Evolutionary conservation across 768 basidiomycete species (phyloP).

Genomic region (Gautieria morchelliformis): DNA sequence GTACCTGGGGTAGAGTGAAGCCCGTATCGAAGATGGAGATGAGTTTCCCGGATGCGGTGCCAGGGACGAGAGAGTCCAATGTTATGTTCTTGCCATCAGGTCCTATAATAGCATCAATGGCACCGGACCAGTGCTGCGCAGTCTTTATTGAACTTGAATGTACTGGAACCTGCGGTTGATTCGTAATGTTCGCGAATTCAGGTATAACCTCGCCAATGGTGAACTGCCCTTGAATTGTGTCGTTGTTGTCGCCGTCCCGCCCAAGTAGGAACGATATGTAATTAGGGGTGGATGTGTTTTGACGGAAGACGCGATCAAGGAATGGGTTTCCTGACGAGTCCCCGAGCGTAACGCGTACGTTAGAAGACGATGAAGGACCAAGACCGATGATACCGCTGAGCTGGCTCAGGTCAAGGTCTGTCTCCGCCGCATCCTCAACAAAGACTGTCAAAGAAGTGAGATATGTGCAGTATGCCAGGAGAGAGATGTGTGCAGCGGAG

Average conservation of each 20-base stretch:
- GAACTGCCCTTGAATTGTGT: constrained; percentile 48
- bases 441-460: neutral
- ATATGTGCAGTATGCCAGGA: neutral
- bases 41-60: constrained; percentile 27
- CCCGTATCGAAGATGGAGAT: constrained; percentile 64
- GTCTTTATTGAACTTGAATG: constrained; percentile 31
- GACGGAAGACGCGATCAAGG: constrained; percentile 55
- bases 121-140: constrained; percentile 56
- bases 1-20: constrained; percentile 53
- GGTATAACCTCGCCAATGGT: constrained; percentile 51
- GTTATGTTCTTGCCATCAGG: constrained; percentile 45
- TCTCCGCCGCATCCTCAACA: neutral
- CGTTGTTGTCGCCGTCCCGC: constrained; percentile 43
- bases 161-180: constrained; percentile 44
- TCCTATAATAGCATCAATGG: constrained; percentile 54
- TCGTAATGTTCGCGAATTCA: constrained; percentile 38
- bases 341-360: constrained; percentile 23
- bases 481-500: constrained; percentile 17
- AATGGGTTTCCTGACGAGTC: constrained; percentile 36
- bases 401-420: constrained; percentile 12
- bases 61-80: constrained; percentile 35
- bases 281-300: constrained; percentile 49
- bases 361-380: constrained; percentile 51
- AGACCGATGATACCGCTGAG: constrained; percentile 40
- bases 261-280: constrained; percentile 56